Evolutionary conservation across 2,329 filamentous ascomycete species (phyloP).

Genomic region (Chaetomiaceae sp.): DNA sequence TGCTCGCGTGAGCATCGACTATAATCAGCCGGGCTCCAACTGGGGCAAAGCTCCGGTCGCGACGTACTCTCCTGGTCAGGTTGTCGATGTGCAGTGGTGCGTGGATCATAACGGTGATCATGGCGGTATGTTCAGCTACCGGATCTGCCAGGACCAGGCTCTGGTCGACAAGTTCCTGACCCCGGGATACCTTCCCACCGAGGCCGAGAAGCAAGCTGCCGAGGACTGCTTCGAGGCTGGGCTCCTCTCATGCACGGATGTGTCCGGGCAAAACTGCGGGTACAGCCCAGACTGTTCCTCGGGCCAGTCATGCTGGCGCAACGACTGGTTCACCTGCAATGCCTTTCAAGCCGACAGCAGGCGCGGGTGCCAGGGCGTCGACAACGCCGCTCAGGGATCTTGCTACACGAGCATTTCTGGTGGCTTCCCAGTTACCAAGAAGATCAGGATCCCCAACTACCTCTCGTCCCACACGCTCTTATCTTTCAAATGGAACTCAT

Average conservation of each 20-base stretch:
- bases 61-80: slow-evolving; percentile 43
- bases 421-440: slow-evolving; percentile 50
- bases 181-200: slow-evolving; percentile 44
- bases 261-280: slow-evolving; percentile 45
- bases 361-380: slow-evolving; percentile 44
- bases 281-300: slow-evolving; percentile 45
- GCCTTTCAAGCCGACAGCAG: slow-evolving; percentile 37
- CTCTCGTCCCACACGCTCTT: slow-evolving; percentile 47
- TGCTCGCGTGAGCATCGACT: slow-evolving; percentile 49
- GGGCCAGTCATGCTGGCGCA: slow-evolving; percentile 43
- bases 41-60: slow-evolving; percentile 43
- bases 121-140: slow-evolving; percentile 53
- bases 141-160: slow-evolving; percentile 48
- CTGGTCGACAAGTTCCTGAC: slow-evolving; percentile 48
- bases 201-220: slow-evolving; percentile 49
- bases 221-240: slow-evolving; percentile 50
- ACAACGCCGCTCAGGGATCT: slow-evolving; percentile 39
- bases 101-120: slow-evolving; percentile 54
- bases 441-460: slow-evolving; percentile 47
- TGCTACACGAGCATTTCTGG: slow-evolving; percentile 50
- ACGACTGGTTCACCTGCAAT: slow-evolving; percentile 54
- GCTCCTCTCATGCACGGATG: slow-evolving; percentile 45
- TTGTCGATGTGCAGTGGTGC: slow-evolving; percentile 51
- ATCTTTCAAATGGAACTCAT: slow-evolving; percentile 52
- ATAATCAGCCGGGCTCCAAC: slow-evolving; percentile 42